These are phyloP conservation scores for Botrytis fabae DNA, from an alignment of 2,329 filamentous ascomycete species.

Conservation along the genomic window DNA sequence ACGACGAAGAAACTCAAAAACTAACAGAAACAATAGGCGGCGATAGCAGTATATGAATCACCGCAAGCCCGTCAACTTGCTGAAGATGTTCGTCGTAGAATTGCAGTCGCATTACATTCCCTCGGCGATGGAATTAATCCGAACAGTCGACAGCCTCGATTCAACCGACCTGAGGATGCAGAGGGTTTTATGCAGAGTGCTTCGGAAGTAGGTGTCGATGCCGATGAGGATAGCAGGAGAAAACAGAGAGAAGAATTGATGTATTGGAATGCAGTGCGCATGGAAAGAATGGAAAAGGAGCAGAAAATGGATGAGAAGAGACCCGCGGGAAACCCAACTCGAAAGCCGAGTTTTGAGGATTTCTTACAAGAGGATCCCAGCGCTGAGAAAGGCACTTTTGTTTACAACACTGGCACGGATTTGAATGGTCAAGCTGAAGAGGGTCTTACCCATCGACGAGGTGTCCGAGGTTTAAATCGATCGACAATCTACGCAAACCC, in stretches of 20 bases:
- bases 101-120: conserved; percentile 60
- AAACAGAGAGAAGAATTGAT: conserved; percentile 64
- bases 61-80: conserved; percentile 63
- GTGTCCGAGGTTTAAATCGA: conserved; percentile 48
- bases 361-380: conserved; percentile 53
- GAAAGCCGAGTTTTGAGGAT: conserved; percentile 53
- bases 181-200: conserved; percentile 60
- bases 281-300: conserved; percentile 50
- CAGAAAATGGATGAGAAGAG: conserved; percentile 31
- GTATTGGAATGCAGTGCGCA: conserved; percentile 62
- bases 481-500: conserved; percentile 56
- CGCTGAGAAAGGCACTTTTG: conserved; percentile 56
- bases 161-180: conserved; percentile 66
- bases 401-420: conserved; percentile 59
- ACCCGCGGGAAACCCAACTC: conserved; percentile 36
- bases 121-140: conserved; percentile 57
- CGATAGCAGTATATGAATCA: conserved; percentile 57
- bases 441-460: conserved; percentile 48
- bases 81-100: conserved; percentile 60
- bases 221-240: conserved; percentile 61
- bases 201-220: conserved; percentile 54
- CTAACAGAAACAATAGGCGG: conserved; percentile 33
- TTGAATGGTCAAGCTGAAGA: conserved; percentile 43
- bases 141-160: conserved; percentile 49
- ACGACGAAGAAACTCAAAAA: neutral